Evolutionary conservation across 768 basidiomycete genomes (phyloP).

Genomic region (Leccinum uliginosum): DNA sequence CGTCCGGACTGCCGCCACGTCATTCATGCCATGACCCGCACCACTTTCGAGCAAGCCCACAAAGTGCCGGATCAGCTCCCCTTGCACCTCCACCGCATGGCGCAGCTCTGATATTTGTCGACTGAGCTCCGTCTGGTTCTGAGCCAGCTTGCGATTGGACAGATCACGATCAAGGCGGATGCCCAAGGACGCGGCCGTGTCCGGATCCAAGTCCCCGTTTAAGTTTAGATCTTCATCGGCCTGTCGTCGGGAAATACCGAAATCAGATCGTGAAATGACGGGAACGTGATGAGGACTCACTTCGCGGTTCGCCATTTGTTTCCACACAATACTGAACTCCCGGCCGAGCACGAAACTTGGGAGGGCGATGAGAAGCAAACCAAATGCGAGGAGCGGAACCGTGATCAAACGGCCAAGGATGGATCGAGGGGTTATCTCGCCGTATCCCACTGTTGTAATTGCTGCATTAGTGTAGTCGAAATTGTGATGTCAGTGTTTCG

Average conservation of each 20-base stretch:
- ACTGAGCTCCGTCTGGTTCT: slow-evolving; percentile 64
- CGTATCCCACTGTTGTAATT: slow-evolving; percentile 88
- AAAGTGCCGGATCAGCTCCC: slow-evolving; percentile 40
- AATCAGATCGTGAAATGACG: background rate
- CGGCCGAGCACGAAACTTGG: slow-evolving; percentile 90
- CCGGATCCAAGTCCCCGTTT: background rate
- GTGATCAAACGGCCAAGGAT: slow-evolving; percentile 85
- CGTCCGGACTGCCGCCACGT: background rate
- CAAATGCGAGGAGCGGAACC: slow-evolving; percentile 81
- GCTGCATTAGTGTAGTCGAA: slow-evolving; percentile 37
- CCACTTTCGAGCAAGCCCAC: slow-evolving; percentile 15
- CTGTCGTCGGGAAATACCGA: background rate
- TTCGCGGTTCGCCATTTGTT: slow-evolving; percentile 59
- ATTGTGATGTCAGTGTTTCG: no score
- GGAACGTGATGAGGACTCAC: slow-evolving; percentile 26
- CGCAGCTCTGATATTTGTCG: slow-evolving; percentile 59
- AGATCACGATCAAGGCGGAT: slow-evolving; percentile 36
- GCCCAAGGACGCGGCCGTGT: slow-evolving; percentile 1
- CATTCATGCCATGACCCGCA: background rate
- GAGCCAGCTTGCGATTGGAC: slow-evolving; percentile 55
- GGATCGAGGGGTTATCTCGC: slow-evolving; percentile 86
- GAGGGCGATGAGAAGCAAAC: slow-evolving; percentile 82
- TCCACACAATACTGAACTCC: slow-evolving; percentile 90
- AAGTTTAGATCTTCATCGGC: background rate
- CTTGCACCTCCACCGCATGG: slow-evolving; percentile 54